These are phyloP conservation scores for Globisporangium middletonii DNA, from an alignment of 352 stramenopile species.

Conservation along the genomic window DNA sequence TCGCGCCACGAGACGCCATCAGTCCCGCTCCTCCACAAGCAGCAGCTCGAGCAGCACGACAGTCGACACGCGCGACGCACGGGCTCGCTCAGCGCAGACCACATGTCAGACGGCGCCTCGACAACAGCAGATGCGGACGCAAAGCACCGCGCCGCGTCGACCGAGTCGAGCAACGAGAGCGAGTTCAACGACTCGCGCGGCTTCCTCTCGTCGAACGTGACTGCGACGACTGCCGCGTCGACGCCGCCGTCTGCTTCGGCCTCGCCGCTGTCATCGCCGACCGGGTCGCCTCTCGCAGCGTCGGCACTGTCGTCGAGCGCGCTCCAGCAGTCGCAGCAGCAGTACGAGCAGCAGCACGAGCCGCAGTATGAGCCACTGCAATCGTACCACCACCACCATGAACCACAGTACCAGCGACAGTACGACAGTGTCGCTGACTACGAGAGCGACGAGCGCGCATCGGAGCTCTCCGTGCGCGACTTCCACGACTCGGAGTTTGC, in stretches of 20 bases:
- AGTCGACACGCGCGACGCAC: slow-evolving; percentile 4
- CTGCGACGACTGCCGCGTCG: slow-evolving; percentile 9
- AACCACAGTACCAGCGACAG: slow-evolving; percentile 7
- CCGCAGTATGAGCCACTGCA: slow-evolving; percentile 7
- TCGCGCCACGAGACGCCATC: not conserved
- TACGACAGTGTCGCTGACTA: slow-evolving; percentile 13
- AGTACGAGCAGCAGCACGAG: slow-evolving; percentile 17
- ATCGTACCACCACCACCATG: slow-evolving; percentile 3
- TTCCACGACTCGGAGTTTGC: slow-evolving; percentile 69
- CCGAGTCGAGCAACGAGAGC: slow-evolving; percentile 12
- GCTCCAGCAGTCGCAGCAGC: slow-evolving; percentile 5
- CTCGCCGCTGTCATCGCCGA: slow-evolving; percentile 29
- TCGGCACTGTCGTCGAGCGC: no score
- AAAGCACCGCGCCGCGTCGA: slow-evolving; percentile 10
- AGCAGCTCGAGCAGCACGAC: slow-evolving; percentile 32
- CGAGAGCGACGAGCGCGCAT: slow-evolving; percentile 6
- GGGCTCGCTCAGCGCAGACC: not conserved
- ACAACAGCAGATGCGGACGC: slow-evolving; percentile 1
- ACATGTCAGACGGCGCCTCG: not conserved
- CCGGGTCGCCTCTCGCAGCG: not conserved
- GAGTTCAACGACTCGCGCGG: slow-evolving; percentile 35
- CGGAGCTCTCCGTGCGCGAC: slow-evolving; percentile 6
- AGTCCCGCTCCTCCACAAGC: slow-evolving; percentile 6
- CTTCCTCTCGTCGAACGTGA: slow-evolving; percentile 19
- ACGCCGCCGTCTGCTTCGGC: slow-evolving; percentile 3